Evolutionary conservation across 768 basidiomycete species (phyloP).

Genomic region (Candolleomyces efflorescens): DNA sequence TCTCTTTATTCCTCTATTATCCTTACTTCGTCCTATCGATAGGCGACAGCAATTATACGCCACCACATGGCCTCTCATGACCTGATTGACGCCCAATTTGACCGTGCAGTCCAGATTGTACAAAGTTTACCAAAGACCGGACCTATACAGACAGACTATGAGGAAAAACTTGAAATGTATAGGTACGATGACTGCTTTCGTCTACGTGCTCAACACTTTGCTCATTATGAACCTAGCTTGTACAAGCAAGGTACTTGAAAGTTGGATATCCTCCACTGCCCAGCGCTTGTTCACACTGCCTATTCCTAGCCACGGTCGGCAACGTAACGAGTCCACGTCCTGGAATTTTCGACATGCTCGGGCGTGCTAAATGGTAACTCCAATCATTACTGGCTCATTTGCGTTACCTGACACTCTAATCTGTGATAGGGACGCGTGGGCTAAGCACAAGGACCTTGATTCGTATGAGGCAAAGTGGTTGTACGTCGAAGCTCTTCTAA

Average conservation of each 20-base stretch:
- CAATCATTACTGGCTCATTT: neutral
- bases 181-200: slow-evolving; percentile 42
- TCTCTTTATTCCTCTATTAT: neutral
- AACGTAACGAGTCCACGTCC: slow-evolving; percentile 79
- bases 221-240: slow-evolving; percentile 41
- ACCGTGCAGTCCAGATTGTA: slow-evolving; percentile 91
- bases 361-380: slow-evolving; percentile 88
- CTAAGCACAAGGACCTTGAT: slow-evolving; percentile 83
- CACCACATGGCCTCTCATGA: slow-evolving; percentile 53
- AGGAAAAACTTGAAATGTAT: slow-evolving; percentile 93
- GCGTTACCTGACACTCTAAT: too few relatives aligned
- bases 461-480: slow-evolving; percentile 79
- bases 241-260: slow-evolving; percentile 81
- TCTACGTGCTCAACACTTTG: too few relatives aligned
- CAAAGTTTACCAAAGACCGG: slow-evolving; percentile 91
- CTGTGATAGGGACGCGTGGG: slow-evolving; percentile 85
- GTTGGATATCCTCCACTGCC: slow-evolving; percentile 1
- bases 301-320: slow-evolving; percentile 72
- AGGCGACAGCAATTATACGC: neutral
- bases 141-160: slow-evolving; percentile 93
- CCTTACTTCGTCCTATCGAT: neutral
- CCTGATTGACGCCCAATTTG: slow-evolving; percentile 81
- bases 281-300: slow-evolving; percentile 6
- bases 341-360: slow-evolving; percentile 87
- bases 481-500: slow-evolving; percentile 85